Conservation (phyloP, 768 basidiomycete genomes). For the Boletus sp. region DNA sequence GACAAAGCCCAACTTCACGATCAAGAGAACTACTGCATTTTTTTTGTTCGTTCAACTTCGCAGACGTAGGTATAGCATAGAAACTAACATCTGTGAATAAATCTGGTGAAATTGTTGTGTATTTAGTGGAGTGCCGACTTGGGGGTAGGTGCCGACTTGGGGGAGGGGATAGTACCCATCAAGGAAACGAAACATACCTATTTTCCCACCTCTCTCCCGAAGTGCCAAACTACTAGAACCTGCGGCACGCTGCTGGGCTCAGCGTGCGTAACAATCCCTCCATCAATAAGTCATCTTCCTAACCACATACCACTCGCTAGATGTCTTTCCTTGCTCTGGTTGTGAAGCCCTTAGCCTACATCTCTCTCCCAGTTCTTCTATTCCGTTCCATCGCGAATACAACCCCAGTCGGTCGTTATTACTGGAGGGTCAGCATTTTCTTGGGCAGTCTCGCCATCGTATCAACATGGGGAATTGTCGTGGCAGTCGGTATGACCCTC, state of each 20-base stretch:
- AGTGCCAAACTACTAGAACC: slow-evolving; percentile 12
- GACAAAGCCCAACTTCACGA: too few relatives aligned
- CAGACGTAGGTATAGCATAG: too few relatives aligned
- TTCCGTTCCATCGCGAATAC: slow-evolving; percentile 56
- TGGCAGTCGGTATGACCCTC: slow-evolving; percentile 64
- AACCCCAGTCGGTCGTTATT: slow-evolving; percentile 63
- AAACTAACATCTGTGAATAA: too few relatives aligned
- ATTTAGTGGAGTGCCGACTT: too few relatives aligned
- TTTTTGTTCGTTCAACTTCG: too few relatives aligned
- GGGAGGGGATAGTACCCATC: too few relatives aligned
- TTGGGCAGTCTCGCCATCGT: slow-evolving; percentile 66
- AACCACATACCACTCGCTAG: slow-evolving; percentile 19
- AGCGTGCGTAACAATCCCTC: slow-evolving; percentile 22
- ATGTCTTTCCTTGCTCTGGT: slow-evolving; percentile 66
- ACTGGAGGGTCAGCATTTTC: slow-evolving; percentile 71
- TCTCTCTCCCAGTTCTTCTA: slow-evolving; percentile 70
- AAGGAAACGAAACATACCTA: slow-evolving; percentile 1
- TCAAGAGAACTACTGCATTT: too few relatives aligned
- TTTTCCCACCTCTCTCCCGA: slow-evolving; percentile 33
- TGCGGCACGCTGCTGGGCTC: slow-evolving; percentile 24
- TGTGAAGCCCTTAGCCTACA: slow-evolving; percentile 71
- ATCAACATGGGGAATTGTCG: slow-evolving; percentile 69
- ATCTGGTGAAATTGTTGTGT: too few relatives aligned
- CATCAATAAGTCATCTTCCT: slow-evolving; percentile 12
- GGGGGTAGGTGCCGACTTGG: too few relatives aligned